Evolutionary conservation across 164 flowering plant genomes (phyloP), one percentile per base, ranked within the genome.

Genomic region (Pachysandra terminalis): DNA sequence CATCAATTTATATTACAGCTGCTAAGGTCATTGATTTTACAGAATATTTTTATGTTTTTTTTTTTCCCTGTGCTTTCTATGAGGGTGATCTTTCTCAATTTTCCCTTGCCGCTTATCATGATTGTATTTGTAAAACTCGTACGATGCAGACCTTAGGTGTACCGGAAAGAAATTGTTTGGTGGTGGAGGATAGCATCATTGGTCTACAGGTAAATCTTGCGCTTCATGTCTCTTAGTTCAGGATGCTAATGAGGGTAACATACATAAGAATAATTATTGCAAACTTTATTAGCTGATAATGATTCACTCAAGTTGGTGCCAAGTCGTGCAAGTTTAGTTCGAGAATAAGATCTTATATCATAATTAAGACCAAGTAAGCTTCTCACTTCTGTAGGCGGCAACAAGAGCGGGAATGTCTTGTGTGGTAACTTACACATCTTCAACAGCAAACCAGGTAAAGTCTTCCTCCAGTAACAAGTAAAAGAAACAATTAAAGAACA

Each of bases 391-490:
- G 64, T 69, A 95, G 97, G 99, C 99, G 19, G 99, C 99, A 69
- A 88, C 89, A n/a, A n/a, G 74, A 53, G 99, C 99, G 48, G 96
- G 97, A 26, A 89, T 95, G 97, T 45, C 87, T 25, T 95, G 99
- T 78, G 77, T 95, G 37, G 78, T 95, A 40, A 86, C 94, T 9
- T 89, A 90, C 68, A 95, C 99, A 12, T 74, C 96, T 56, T 95
- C 99, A 66, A 95, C 99, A 45, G 92, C 99, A 65, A 73, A 84
- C 57, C 99, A 95, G 91, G 98, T 90, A 55, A 71, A 58, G 26
- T 25, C 52, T 22, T 24, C 5, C 32, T 14, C 9, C 25, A 58
- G 3, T 56, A n/a, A 48, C 49, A 1, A 8, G 8, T 0, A 62
- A 57, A n/a, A 14, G 14, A 6, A 24, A 24, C n/a, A 45, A 19